Evolutionary conservation across 441 rosid species (phyloP), one percentile per base, ranked within the genome.

Genomic region (Pelargonium cotyledonis): DNA sequence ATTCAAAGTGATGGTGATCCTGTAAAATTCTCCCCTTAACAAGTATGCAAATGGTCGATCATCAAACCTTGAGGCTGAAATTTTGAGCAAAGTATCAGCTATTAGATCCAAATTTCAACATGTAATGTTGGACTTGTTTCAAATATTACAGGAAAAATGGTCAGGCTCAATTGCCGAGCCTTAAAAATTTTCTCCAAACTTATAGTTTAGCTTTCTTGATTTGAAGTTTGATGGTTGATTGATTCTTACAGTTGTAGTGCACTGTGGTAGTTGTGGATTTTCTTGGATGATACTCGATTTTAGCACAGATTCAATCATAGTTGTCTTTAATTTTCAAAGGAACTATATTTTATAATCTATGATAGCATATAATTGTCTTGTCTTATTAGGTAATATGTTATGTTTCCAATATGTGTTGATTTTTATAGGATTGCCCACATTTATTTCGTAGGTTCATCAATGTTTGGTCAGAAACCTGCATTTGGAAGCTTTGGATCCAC

Each of bases 401-500:
- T 19, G 10, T 53, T 53, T 53, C 60, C 19, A 53, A 16, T 53
- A 1, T 53, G 9, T 53, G 15, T 16, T 53, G 23, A 53, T n/a
- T 15, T 18, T 15, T 15, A 53, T n/a, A 53, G 7, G 18, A 53
- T 12, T 53, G 15, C 15, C 21, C 40, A 35, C 40, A 0, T 35
- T 35, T 35, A 35, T 35, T 35, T 35, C 60, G 29, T 68, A 88
- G 95, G 88, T 6, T 77, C 88, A 62, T 84, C 92, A 74, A 74
- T 70, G 41, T 91, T 85, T 51, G 89, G 88, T 58, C 94, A 91
- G 75, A 89, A 87, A 79, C 72, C 89, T 78, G 82, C 83, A 55
- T 91, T 91, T 77, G 92, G 82, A 72, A 85, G 95, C 70, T 86
- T 88, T 77, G 89, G 90, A 16, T 79, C 99, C 62, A 77, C 84